phyloP scores from a whole-genome alignment of 192 early-diverging fungal species.

The Linnemannia elongata region DNA sequence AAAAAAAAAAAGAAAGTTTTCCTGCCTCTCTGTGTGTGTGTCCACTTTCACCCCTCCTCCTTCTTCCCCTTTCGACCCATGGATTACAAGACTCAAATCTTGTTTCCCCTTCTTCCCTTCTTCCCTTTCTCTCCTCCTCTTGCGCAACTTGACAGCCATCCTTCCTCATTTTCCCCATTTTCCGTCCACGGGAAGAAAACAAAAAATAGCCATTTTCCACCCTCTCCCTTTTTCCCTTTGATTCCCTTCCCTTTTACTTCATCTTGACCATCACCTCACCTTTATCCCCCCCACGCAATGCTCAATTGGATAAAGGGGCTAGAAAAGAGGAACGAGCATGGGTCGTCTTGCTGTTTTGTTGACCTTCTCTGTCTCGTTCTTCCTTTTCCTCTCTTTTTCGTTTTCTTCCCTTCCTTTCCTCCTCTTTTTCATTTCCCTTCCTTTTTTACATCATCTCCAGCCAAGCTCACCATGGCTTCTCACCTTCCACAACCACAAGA shows the following conservation, averaged over 20 bases:
- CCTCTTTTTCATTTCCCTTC: not conserved
- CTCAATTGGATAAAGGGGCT: not conserved
- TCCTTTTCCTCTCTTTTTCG: not conserved
- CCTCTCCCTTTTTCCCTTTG: not conserved
- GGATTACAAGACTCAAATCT: not conserved
- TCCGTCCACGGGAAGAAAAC: slow-evolving; percentile 8
- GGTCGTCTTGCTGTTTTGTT: not conserved
- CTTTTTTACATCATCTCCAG: not conserved
- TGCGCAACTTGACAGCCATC: not conserved
- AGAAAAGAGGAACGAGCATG: slow-evolving; percentile 4
- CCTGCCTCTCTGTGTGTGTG: not conserved
- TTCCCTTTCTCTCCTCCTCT: not conserved
- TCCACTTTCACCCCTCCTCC: not conserved
- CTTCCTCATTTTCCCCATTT: slow-evolving; percentile 6
- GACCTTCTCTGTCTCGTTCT: not conserved
- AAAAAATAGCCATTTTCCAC: slow-evolving; percentile 9
- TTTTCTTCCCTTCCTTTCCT: not conserved
- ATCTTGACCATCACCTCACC: not conserved
- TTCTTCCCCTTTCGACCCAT: not conserved
- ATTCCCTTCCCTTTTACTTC: not conserved
- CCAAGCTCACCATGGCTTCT: not conserved
- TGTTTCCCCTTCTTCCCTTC: not conserved
- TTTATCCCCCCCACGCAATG: not conserved
- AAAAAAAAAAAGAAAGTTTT: not conserved
- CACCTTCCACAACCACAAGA: not conserved